Percentiles rank a stretch among this genome's conserved stretches.
Conservation (phyloP, 225 moss, liverwort and hornwort genomes). For the Asterella californica region DNA sequence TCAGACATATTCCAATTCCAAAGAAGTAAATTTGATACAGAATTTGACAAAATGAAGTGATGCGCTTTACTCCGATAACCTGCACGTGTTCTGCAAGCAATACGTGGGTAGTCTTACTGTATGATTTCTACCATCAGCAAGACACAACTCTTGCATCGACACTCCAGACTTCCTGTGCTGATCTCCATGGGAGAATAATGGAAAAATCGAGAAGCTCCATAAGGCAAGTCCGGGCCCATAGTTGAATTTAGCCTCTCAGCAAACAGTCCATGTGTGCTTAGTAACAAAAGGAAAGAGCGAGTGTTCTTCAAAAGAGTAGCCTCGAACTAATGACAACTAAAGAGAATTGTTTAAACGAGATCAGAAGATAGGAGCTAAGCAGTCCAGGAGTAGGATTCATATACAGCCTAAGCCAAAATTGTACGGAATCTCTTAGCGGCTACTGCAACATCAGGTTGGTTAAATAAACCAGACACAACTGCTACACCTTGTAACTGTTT, state of each 20-base stretch:
- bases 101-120: background rate
- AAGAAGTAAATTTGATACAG: background rate
- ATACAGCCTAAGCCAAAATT: conserved; percentile 38
- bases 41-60: background rate
- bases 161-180: background rate
- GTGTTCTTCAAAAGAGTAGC: background rate
- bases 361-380: background rate
- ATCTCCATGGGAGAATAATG: background rate
- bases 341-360: background rate
- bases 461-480: conserved; percentile 80
- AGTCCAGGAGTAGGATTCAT: conserved; percentile 6
- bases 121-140: background rate
- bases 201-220: background rate
- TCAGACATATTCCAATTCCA: background rate
- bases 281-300: background rate
- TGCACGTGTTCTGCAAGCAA: background rate
- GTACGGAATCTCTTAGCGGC: conserved; percentile 50
- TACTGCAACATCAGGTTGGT: conserved; percentile 63
- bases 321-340: background rate
- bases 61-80: background rate
- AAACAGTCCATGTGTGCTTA: background rate
- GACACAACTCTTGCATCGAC: background rate
- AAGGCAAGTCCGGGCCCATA: background rate
- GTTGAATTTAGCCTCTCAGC: background rate
- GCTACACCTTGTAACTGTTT: conserved; percentile 71